Conservation (phyloP, 768 basidiomycete species). For the Termitomyces sp. region DNA sequence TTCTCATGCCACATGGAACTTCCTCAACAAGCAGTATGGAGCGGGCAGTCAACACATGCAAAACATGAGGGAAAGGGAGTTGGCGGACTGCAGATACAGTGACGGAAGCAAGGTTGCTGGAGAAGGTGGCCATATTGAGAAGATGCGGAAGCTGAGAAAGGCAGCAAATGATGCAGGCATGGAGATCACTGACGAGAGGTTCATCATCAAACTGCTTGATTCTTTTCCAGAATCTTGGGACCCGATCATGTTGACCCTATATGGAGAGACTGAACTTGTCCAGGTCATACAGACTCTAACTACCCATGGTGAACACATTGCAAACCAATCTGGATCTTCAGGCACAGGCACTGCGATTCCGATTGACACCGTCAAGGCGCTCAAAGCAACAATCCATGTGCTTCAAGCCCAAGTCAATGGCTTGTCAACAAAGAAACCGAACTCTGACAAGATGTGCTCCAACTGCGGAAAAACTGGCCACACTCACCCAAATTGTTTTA, state of each 20-base stretch:
- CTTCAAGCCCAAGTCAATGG: neutral
- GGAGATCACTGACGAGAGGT: neutral
- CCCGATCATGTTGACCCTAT: neutral
- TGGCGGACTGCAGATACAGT: neutral
- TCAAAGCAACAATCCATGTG: neutral
- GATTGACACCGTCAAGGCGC: neutral
- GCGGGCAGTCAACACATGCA: neutral
- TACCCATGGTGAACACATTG: neutral
- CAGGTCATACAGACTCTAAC: neutral
- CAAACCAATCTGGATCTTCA: neutral
- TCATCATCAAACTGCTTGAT: neutral
- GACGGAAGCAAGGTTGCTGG: neutral
- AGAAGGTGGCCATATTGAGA: neutral
- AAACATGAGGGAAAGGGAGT: neutral
- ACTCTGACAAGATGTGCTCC: neutral
- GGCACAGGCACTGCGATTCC: neutral
- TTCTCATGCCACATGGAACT: neutral
- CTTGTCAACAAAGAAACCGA: neutral
- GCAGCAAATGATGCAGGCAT: neutral
- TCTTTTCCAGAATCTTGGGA: neutral
- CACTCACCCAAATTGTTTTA: neutral
- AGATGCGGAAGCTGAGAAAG: neutral
- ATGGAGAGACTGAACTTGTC: neutral
- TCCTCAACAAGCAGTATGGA: neutral
- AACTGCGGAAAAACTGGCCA: neutral